Evolutionary conservation across 2,329 filamentous ascomycete species (phyloP).

Genomic region (Purpureocillium lavendulum): DNA sequence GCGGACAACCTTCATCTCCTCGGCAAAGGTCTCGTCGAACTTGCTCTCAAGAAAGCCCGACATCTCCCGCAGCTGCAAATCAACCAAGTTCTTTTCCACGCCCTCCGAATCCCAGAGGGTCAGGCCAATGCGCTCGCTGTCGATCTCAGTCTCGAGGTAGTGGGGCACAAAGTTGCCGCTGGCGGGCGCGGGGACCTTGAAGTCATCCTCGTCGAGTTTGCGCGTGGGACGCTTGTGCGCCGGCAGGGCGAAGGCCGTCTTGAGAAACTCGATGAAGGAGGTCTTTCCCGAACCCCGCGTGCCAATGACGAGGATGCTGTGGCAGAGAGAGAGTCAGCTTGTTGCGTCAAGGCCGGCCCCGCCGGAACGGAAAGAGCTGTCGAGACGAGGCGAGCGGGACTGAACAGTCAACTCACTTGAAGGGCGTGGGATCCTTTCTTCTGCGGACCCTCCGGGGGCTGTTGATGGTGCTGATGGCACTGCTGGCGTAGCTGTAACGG

Average conservation of each 20-base stretch:
- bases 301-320: conserved; percentile 85
- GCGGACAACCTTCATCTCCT: conserved; percentile 95
- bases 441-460: conserved; percentile 85
- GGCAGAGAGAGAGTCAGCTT: conserved; percentile 7
- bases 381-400: not conserved
- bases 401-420: conserved; percentile 84
- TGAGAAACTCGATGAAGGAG: conserved; percentile 92
- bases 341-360: not conserved
- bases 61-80: conserved; percentile 88
- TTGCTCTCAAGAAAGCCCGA: conserved; percentile 91
- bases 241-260: conserved; percentile 76
- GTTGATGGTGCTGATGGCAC: conserved; percentile 83
- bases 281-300: conserved; percentile 87
- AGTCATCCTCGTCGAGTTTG: conserved; percentile 49
- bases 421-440: conserved; percentile 94
- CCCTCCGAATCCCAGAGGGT: conserved; percentile 97
- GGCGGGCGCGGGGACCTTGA: conserved; percentile 41
- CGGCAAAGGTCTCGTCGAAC: conserved; percentile 93
- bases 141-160: conserved; percentile 91
- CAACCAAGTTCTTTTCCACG: conserved; percentile 88
- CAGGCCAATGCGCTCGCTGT: conserved; percentile 81
- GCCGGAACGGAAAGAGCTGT: too few relatives aligned
- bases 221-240: conserved; percentile 62
- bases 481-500: conserved; percentile 93
- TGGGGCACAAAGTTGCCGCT: conserved; percentile 73